phyloP scores from a whole-genome alignment of 2,329 filamentous ascomycete species.

The Penicillium oxalicum region DNA sequence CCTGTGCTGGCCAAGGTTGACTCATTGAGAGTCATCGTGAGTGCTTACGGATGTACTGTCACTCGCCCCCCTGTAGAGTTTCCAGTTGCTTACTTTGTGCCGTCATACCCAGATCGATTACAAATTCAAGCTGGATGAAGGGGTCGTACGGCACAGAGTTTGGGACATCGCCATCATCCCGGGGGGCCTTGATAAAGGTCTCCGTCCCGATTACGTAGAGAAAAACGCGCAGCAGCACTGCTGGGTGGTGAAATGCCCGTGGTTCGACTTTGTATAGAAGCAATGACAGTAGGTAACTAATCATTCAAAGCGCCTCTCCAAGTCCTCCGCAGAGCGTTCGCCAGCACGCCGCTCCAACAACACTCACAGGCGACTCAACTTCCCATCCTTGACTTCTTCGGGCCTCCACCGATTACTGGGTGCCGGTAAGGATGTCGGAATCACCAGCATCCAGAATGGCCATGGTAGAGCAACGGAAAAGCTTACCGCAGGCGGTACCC shows the following conservation, averaged over 20 bases:
- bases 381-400: conserved; percentile 2
- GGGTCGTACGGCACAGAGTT: too few species aligned
- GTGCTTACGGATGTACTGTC: too few species aligned
- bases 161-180: neutral
- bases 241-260: conserved; percentile 5
- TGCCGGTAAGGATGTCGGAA: conserved; percentile 77
- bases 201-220: neutral
- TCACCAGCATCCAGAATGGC: conserved; percentile 94
- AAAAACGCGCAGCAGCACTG: neutral
- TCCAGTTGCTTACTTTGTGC: too few species aligned
- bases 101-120: too few species aligned
- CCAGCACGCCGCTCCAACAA: conserved; percentile 2
- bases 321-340: conserved; percentile 3
- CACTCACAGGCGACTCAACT: conserved; percentile 3
- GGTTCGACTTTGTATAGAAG: conserved; percentile 2
- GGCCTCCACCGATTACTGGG: conserved; percentile 10
- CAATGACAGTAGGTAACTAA: conserved; percentile 7
- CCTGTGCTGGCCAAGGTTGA: too few species aligned
- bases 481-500: conserved; percentile 96
- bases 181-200: neutral
- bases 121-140: too few species aligned
- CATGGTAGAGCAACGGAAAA: conserved; percentile 98
- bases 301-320: neutral
- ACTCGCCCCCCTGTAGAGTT: too few species aligned
- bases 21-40: too few species aligned